These are phyloP conservation scores for Arctostaphylos glauca DNA, from an alignment of 148 eudicot genomes.

Conservation along the genomic window DNA sequence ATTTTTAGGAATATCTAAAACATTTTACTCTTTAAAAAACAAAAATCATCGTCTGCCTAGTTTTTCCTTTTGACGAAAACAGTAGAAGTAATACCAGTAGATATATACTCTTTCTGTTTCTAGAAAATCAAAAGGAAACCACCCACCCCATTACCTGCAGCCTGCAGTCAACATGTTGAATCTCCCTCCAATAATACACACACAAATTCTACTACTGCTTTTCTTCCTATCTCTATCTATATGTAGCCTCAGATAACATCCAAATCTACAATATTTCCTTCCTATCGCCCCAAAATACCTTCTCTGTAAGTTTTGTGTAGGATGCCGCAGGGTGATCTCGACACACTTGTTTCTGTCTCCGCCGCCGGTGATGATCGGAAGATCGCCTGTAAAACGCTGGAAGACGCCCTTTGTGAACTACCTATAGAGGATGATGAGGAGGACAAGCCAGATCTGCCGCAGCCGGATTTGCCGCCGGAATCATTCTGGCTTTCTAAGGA, in stretches of 20 bases:
- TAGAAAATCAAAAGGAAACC: slow-evolving; percentile 6
- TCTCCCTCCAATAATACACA: neutral
- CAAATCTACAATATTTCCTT: neutral
- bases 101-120: neutral
- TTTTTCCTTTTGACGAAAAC: too few relatives aligned
- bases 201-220: neutral
- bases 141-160: slow-evolving; percentile 2
- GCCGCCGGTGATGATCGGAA: slow-evolving; percentile 44
- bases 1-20: too few relatives aligned
- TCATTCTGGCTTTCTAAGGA: slow-evolving; percentile 78
- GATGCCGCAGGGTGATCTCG: slow-evolving; percentile 67
- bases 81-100: neutral
- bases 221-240: neutral
- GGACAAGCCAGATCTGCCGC: slow-evolving; percentile 5
- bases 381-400: slow-evolving; percentile 52
- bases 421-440: neutral
- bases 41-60: too few relatives aligned
- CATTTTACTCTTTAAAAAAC: too few relatives aligned
- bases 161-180: neutral
- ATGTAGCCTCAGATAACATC: neutral
- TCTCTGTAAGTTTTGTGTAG: neutral
- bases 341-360: slow-evolving; percentile 36
- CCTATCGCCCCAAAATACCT: neutral
- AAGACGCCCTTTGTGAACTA: slow-evolving; percentile 16
- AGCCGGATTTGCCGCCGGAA: slow-evolving; percentile 62